These are phyloP conservation scores for Aeschynomene evenia DNA, from an alignment of 306 rosid species.

Conservation along the genomic window DNA sequence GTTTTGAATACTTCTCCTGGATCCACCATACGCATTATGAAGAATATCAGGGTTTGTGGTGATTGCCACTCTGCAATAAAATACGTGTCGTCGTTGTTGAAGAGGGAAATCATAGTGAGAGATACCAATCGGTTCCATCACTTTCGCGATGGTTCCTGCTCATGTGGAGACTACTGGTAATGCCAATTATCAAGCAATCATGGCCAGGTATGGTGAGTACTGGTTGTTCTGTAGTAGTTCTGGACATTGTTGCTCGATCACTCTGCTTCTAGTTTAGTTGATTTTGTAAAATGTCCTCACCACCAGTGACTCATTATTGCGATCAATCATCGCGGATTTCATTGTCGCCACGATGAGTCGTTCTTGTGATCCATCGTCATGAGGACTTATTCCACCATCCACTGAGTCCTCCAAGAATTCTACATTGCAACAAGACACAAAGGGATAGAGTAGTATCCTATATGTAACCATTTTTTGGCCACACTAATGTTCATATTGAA, in stretches of 20 bases:
- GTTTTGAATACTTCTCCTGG: slow-evolving; percentile 47
- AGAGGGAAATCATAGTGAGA: slow-evolving; percentile 49
- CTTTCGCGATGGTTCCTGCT: slow-evolving; percentile 43
- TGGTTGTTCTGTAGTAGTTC: neutral
- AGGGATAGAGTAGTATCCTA: slow-evolving; percentile 6
- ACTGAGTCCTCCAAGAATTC: no score
- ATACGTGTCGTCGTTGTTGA: slow-evolving; percentile 41
- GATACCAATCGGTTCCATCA: slow-evolving; percentile 56
- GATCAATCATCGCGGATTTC: slow-evolving; percentile 24
- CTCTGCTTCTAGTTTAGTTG: slow-evolving; percentile 5
- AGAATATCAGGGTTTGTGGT: slow-evolving; percentile 55
- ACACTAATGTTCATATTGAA: slow-evolving; percentile 26
- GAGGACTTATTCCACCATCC: no score
- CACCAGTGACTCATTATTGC: slow-evolving; percentile 37
- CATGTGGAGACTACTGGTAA: slow-evolving; percentile 54
- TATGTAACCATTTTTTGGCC: slow-evolving; percentile 16
- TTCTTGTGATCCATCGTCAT: no score
- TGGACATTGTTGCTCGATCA: neutral
- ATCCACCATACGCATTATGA: slow-evolving; percentile 53
- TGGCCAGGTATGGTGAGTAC: neutral
- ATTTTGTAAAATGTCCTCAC: slow-evolving; percentile 5
- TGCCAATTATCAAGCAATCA: slow-evolving; percentile 18
- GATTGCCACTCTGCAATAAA: slow-evolving; percentile 53
- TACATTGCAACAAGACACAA: no score
- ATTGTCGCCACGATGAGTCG: slow-evolving; percentile 13